phyloP scores from a whole-genome alignment of 2,329 filamentous ascomycete species.

The Penicillium nordicum region DNA sequence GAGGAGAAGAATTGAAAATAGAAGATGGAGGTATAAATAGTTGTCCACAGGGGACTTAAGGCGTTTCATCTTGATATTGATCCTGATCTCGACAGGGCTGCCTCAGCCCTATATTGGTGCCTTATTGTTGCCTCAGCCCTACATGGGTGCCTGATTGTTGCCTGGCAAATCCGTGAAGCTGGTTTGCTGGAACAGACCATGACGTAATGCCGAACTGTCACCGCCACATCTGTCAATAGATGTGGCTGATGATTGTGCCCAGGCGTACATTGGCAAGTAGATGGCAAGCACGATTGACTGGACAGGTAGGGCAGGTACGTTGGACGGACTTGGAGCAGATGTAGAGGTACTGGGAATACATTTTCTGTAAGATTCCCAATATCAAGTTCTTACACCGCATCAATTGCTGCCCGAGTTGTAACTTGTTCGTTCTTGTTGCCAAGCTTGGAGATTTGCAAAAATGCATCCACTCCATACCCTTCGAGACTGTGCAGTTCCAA shows the following conservation, averaged over 20 bases:
- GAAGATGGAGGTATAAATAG: conserved; percentile 29
- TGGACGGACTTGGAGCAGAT: neutral
- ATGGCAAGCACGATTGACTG: neutral
- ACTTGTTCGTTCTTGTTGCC: conserved; percentile 98
- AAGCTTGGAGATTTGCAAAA: conserved; percentile 91
- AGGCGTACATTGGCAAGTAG: neutral
- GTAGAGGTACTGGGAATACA: neutral
- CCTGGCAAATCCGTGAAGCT: neutral
- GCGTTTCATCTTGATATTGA: conserved; percentile 30
- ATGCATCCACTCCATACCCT: conserved; percentile 93
- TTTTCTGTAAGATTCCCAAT: neutral
- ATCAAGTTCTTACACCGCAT: conserved; percentile 58
- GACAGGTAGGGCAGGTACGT: neutral
- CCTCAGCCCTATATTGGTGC: too few species aligned
- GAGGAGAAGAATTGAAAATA: conserved; percentile 26
- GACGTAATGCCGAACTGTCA: conserved; percentile 5
- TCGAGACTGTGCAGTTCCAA: conserved; percentile 88
- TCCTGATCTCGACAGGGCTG: too few species aligned
- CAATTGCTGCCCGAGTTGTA: conserved; percentile 71
- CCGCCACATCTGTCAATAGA: neutral
- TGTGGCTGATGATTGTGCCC: neutral
- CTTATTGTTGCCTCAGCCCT: too few species aligned
- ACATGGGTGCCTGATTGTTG: too few species aligned
- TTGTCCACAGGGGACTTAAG: conserved; percentile 25
- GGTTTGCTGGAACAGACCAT: neutral